phyloP scores from a whole-genome alignment of 345 rosid genomes.

The Aquilaria sinensis region DNA sequence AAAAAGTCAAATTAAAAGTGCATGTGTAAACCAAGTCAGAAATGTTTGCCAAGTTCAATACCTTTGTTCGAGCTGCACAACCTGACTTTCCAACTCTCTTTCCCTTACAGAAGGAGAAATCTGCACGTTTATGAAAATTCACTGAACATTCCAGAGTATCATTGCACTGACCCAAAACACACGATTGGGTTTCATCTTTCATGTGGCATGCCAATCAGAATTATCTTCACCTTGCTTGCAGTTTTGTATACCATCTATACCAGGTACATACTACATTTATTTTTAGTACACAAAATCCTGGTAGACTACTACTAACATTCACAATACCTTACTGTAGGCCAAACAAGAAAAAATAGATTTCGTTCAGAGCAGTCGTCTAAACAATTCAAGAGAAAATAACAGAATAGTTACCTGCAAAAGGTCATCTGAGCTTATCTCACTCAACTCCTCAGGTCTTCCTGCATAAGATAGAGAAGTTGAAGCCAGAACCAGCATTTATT shows the following conservation, averaged over 20 bases:
- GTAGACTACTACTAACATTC: neutral
- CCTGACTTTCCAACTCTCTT: constrained; percentile 42
- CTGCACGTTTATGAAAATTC: constrained; percentile 20
- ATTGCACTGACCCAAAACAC: too few relatives aligned
- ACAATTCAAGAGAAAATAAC: too few relatives aligned
- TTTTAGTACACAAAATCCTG: neutral
- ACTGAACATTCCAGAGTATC: too few relatives aligned
- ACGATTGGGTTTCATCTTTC: neutral
- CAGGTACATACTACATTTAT: neutral
- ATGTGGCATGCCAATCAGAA: neutral
- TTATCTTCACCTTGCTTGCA: neutral
- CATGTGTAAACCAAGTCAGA: neutral
- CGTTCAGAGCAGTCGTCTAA: too few relatives aligned
- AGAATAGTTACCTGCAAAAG: constrained; percentile 52
- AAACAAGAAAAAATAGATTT: too few relatives aligned
- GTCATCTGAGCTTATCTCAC: constrained; percentile 47
- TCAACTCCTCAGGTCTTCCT: constrained; percentile 63
- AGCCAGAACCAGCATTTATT: constrained; percentile 1
- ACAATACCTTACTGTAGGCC: too few relatives aligned
- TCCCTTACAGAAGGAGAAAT: constrained; percentile 32
- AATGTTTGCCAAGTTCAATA: constrained; percentile 12
- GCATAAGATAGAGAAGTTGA: constrained; percentile 19
- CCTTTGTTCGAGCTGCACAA: constrained; percentile 45
- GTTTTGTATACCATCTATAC: neutral
- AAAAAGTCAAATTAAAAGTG: neutral